Base-by-base conservation (phyloP, 2,329 filamentous ascomycete species). In the Aureobasidium sp. region DNA sequence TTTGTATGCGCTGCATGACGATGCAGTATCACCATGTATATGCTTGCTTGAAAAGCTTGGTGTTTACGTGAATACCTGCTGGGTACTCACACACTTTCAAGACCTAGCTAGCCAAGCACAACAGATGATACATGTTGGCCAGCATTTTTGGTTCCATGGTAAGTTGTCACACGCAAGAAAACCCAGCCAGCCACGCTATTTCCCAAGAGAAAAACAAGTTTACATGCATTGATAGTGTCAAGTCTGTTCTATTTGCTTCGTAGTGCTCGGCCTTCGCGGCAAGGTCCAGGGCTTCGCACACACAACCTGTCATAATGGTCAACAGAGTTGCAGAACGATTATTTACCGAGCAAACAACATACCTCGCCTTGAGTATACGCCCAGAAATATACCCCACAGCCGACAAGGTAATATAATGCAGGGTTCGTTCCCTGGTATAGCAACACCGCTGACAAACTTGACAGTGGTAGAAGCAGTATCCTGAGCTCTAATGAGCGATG, bases 351-450 rank as follows among this genome's bases (percentile, higher is more conserved):
- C 19, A 35, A 25, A 34, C 48, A 2, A 75, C 85, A 66, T 71
- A 95, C 90, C 84, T 98, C 93, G 71, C 93, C 93, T 71, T 98
- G 91, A 64, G 86, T 93, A 64, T 94, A 97, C 1, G 88, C 93
- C 90, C 90, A 96, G 64, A 97, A 95, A 70, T 97, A 98, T 12
- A 93, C 84, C 6, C 74, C 77, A 73, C 94, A 84, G 17, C 85
- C 91, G 57, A 96, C 80, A 22, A 94, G 68, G 68, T 97, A 96
- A 73, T 97, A 98, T 49, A 97, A 73, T 4, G 88, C 93, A 2
- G 91, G 79, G 67, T 98, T 95, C 24, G 90, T 95, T 55, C 83
- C 87, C 70, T 97, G 93, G 68, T 98, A 98, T 58, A 95, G 74
- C 58, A 98, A 76, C 24, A 85, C 76, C 5, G 88, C 83, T 17